phyloP scores from a whole-genome alignment of 345 rosid genomes.

The Brassica nigra region DNA sequence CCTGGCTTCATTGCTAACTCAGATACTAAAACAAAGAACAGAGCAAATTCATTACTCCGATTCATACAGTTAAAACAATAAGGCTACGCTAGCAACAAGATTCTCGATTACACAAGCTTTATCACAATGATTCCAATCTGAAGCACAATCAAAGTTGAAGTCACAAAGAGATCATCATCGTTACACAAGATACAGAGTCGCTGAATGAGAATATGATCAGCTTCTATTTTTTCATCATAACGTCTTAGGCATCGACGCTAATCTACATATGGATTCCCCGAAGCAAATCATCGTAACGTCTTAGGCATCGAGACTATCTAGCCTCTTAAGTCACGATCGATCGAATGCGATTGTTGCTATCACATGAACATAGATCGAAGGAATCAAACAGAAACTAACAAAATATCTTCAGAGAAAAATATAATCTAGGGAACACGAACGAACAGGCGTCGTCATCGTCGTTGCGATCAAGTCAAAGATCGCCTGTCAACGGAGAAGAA shows the following conservation, averaged over 20 bases:
- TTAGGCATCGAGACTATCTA: not conserved
- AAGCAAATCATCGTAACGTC: not conserved
- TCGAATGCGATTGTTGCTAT: not conserved
- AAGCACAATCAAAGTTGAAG: not conserved
- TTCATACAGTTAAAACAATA: not conserved
- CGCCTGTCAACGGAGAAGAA: slow-evolving; percentile 9
- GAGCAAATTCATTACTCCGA: not conserved
- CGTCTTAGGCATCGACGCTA: not conserved
- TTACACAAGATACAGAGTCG: not conserved
- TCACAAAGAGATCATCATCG: not conserved
- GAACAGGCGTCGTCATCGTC: not conserved
- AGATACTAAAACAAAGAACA: not conserved
- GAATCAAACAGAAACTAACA: not conserved
- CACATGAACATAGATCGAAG: slow-evolving; percentile 19
- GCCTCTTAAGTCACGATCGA: slow-evolving; percentile 3
- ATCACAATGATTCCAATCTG: not conserved
- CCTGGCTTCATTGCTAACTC: slow-evolving; percentile 56
- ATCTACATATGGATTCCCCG: not conserved
- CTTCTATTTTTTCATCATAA: not conserved
- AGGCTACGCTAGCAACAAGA: not conserved
- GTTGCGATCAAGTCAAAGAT: slow-evolving; percentile 6
- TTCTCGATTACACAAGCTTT: not conserved
- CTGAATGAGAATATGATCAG: not conserved
- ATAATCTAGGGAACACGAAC: not conserved
- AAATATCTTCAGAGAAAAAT: not conserved